Percentiles rank a stretch among this genome's conserved stretches.
These are phyloP conservation scores for Aspergillus sp. DNA, from an alignment of 2,329 filamentous ascomycete genomes.

Conservation along the genomic window DNA sequence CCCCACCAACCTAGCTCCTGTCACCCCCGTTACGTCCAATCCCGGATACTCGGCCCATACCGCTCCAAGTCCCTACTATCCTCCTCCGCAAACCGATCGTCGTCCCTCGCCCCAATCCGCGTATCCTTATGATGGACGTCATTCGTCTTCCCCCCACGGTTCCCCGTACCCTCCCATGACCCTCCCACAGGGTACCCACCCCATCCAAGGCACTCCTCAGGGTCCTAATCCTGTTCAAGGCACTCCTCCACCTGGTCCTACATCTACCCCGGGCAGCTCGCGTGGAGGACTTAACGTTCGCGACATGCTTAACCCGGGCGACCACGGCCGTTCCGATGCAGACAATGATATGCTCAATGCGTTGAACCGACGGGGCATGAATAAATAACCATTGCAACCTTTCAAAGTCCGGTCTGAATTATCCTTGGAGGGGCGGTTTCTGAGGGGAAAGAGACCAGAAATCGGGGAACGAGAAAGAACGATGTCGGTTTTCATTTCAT, in stretches of 20 bases:
- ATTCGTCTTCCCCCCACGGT: conserved; percentile 44
- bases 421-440: background rate
- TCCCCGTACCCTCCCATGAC: conserved; percentile 41
- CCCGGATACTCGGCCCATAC: conserved; percentile 44
- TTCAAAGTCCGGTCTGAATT: background rate
- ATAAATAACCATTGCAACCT: conserved; percentile 21
- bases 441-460: conserved; percentile 1
- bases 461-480: background rate
- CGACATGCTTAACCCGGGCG: conserved; percentile 48
- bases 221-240: too few relatives aligned
- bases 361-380: conserved; percentile 42
- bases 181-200: conserved; percentile 22
- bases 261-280: conserved; percentile 33
- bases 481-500: conserved; percentile 1
- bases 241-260: conserved; percentile 22
- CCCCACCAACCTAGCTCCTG: conserved; percentile 47
- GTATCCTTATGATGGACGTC: conserved; percentile 43
- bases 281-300: conserved; percentile 48
- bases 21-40: conserved; percentile 45
- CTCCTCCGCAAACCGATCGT: conserved; percentile 38
- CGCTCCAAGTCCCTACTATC: conserved; percentile 39
- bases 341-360: conserved; percentile 53
- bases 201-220: too few relatives aligned
- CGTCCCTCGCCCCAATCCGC: conserved; percentile 46
- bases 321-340: conserved; percentile 44